These are phyloP conservation scores for Penstemon barbatus DNA, from an alignment of 257 asterid species.

Conservation along the genomic window DNA sequence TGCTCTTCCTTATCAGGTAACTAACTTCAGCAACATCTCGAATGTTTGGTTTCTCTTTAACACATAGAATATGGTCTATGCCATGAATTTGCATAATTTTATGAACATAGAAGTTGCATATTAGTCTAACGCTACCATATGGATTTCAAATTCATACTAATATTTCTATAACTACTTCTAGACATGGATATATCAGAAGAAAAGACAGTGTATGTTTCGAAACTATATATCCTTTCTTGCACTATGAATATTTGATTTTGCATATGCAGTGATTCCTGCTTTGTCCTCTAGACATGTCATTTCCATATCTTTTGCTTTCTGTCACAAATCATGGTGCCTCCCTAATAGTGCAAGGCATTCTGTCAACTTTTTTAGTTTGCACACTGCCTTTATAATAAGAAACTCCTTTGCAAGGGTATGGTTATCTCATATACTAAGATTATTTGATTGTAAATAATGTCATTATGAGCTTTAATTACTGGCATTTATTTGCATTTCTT, in stretches of 20 bases:
- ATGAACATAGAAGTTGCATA: not conserved
- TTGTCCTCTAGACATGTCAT: not conserved
- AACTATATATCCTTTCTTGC: not conserved
- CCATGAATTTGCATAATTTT: not conserved
- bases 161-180: not conserved
- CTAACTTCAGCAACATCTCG: slow-evolving; percentile 2
- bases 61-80: not conserved
- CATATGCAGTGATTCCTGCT: not conserved
- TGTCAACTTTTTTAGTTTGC: not conserved
- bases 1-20: slow-evolving; percentile 70
- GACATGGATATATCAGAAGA: not conserved
- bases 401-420: not conserved
- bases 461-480: not conserved
- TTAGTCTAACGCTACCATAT: not conserved
- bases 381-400: not conserved
- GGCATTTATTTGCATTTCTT: not conserved
- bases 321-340: not conserved
- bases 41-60: slow-evolving; percentile 1
- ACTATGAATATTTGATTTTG: not conserved
- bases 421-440: too few relatives aligned
- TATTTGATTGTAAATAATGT: not conserved
- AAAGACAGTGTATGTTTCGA: not conserved
- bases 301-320: not conserved
- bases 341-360: not conserved
- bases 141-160: not conserved